Base-by-base conservation (phyloP, 2,329 filamentous ascomycete genomes). In the Apiospora pterosperma region DNA sequence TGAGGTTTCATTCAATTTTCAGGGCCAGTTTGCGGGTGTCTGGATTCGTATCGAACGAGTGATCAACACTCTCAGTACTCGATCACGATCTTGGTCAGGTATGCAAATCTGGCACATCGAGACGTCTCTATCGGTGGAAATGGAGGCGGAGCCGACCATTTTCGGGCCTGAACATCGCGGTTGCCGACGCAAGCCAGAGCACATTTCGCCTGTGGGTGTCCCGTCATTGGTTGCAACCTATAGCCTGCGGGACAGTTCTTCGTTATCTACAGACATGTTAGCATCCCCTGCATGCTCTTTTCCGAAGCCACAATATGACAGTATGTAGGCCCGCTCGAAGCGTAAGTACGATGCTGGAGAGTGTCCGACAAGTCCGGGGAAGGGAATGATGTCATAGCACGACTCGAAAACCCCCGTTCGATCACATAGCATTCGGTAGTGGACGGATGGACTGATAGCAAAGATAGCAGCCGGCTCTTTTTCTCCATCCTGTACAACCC, bases 11-110 rank as follows among this genome's bases (percentile, higher is more conserved):
- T 61, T 42, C 52, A 31, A 16, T 55, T 23, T 59, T 7, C 19
- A 14, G 60, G n/a, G 39, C 21, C 48, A 21, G 28, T 36, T 34
- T 48, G 21, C 23, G 16, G 52, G 63, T 52, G 63, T 36, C 63
- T 65, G 52, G 61, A 65, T 36, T 31, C 28, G 48, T 62, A 41
- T 65, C 34, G 63, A 62, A 38, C 36, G n/a, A 41, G 36, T 31
- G 52, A 65, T 65, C 60, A 34, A 25, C 42, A 38, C 52, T 59
- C 60, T 61, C 34, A 59, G 19, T 59, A 31, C 25, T 21, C 25
- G 28, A 55, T 55, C 48, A 55, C 48, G 48, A 55, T 55, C 48
- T 19, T 34, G 6, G 3, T 55, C 16, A 16, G 19, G 25, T 55
- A 48, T 60, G 60, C 63, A 36, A 12, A 55, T 34, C n/a, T 34